phyloP scores from a whole-genome alignment of 2,329 filamentous ascomycete species.

The Samsoniella hepiali region DNA sequence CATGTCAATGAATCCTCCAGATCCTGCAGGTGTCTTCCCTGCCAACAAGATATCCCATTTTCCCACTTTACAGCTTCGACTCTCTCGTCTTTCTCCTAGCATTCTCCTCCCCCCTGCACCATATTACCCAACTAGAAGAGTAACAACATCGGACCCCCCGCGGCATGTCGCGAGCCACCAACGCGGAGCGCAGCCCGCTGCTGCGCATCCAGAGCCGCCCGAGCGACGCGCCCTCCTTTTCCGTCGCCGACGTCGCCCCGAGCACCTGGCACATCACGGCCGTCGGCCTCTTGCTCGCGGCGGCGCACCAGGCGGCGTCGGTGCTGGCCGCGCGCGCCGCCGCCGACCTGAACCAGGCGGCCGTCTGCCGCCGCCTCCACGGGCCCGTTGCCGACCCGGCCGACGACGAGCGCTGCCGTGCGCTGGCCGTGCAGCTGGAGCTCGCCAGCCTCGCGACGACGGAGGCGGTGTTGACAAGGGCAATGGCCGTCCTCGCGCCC shows the following conservation, averaged over 20 bases:
- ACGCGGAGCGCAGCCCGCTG: constrained; percentile 14
- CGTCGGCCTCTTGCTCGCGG: background rate
- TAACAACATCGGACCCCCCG: background rate
- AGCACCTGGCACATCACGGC: background rate
- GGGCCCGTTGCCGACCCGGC: background rate
- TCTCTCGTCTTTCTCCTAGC: too few relatives aligned
- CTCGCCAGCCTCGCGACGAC: background rate
- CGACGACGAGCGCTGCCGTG: background rate
- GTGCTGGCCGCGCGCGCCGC: background rate
- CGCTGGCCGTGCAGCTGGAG: background rate
- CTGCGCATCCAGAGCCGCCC: constrained; percentile 10
- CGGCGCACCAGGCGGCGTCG: background rate
- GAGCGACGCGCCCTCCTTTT: background rate
- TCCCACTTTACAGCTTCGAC: too few relatives aligned
- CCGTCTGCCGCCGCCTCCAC: background rate
- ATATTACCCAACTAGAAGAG: background rate
- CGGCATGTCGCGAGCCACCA: constrained; percentile 5
- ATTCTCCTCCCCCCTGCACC: too few relatives aligned
- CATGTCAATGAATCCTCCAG: too few relatives aligned
- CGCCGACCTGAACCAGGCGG: background rate
- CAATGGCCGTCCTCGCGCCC: background rate
- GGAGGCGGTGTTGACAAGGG: background rate
- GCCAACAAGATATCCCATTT: too few relatives aligned
- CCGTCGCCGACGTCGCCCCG: constrained; percentile 3
- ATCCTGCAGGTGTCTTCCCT: too few relatives aligned